These are phyloP conservation scores for Dysphania ambrosioides DNA, from an alignment of 148 eudicot species.

Conservation along the genomic window DNA sequence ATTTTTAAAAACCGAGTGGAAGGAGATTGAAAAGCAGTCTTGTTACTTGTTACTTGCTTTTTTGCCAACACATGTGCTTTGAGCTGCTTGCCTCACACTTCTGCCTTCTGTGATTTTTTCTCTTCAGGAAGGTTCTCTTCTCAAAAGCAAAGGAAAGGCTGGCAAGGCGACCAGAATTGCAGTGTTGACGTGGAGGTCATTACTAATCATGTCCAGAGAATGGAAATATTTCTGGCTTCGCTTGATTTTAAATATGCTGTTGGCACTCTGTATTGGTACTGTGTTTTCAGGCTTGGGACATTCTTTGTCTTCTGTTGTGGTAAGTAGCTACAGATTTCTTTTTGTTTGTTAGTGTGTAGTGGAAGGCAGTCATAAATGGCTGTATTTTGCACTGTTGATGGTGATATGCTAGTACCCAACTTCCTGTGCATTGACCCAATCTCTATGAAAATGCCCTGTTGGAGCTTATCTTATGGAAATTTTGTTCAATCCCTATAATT, in stretches of 20 bases:
- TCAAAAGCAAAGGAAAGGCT: slow-evolving; percentile 93
- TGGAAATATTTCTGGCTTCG: slow-evolving; percentile 99
- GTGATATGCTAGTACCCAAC: no score
- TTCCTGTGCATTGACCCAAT: no score
- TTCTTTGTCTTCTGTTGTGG: slow-evolving; percentile 95
- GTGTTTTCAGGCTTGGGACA: slow-evolving; percentile 88
- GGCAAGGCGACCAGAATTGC: slow-evolving; percentile 60
- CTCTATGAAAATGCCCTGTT: no score
- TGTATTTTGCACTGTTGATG: neutral
- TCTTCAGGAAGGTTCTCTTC: slow-evolving; percentile 77
- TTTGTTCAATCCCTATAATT: neutral
- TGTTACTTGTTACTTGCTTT: neutral
- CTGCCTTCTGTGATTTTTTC: slow-evolving; percentile 10
- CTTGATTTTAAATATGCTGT: slow-evolving; percentile 68
- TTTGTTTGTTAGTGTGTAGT: neutral
- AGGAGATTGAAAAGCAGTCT: neutral
- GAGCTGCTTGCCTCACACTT: slow-evolving; percentile 10
- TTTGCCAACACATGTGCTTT: neutral
- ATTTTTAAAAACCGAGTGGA: neutral
- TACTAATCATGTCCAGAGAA: slow-evolving; percentile 92
- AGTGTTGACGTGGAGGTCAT: slow-evolving; percentile 91
- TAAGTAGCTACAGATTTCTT: slow-evolving; percentile 35
- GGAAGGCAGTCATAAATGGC: neutral
- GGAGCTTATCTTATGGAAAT: neutral
- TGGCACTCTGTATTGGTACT: slow-evolving; percentile 83